Percentiles rank a stretch among this genome's conserved stretches.
These are phyloP conservation scores for Penicillium sp. DNA, from an alignment of 2,329 filamentous ascomycete genomes.

Conservation along the genomic window DNA sequence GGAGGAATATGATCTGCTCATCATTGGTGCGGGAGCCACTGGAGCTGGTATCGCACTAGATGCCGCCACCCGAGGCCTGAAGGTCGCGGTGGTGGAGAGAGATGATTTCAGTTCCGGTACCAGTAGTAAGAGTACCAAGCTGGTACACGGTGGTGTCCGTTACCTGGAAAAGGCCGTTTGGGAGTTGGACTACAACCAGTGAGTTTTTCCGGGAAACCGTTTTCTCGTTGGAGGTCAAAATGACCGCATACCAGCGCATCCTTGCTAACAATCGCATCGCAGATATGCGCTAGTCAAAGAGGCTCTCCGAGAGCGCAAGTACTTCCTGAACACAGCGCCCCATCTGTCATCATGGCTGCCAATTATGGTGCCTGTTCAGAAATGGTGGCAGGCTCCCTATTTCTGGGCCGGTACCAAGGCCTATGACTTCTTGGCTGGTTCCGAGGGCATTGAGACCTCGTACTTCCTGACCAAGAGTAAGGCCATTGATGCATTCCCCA, in stretches of 20 bases:
- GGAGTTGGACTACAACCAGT: slow-evolving; percentile 82
- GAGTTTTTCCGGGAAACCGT: slow-evolving; percentile 20
- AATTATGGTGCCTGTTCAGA: slow-evolving; percentile 78
- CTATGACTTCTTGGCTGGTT: slow-evolving; percentile 81
- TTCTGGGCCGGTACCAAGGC: slow-evolving; percentile 72
- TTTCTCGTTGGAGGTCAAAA: not conserved
- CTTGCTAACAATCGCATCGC: slow-evolving; percentile 10
- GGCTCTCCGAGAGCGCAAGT: slow-evolving; percentile 77
- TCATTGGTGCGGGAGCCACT: slow-evolving; percentile 78
- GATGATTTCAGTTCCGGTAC: slow-evolving; percentile 82
- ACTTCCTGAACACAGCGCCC: slow-evolving; percentile 78
- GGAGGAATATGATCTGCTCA: slow-evolving; percentile 70
- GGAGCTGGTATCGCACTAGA: slow-evolving; percentile 79
- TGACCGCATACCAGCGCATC: not conserved
- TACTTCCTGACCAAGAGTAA: slow-evolving; percentile 87
- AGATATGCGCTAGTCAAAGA: slow-evolving; percentile 72
- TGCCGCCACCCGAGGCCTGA: slow-evolving; percentile 73
- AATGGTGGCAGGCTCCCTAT: slow-evolving; percentile 80
- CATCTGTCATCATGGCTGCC: slow-evolving; percentile 79
- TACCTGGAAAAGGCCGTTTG: slow-evolving; percentile 85
- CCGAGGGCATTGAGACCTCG: slow-evolving; percentile 83
- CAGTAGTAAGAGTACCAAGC: slow-evolving; percentile 83
- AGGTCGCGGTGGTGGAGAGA: slow-evolving; percentile 76
- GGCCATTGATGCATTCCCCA: slow-evolving; percentile 81
- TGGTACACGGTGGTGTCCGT: slow-evolving; percentile 80